Evolutionary conservation across 192 early-diverging fungal species (phyloP).

Genomic region (Gaertneriomyces sp.): DNA sequence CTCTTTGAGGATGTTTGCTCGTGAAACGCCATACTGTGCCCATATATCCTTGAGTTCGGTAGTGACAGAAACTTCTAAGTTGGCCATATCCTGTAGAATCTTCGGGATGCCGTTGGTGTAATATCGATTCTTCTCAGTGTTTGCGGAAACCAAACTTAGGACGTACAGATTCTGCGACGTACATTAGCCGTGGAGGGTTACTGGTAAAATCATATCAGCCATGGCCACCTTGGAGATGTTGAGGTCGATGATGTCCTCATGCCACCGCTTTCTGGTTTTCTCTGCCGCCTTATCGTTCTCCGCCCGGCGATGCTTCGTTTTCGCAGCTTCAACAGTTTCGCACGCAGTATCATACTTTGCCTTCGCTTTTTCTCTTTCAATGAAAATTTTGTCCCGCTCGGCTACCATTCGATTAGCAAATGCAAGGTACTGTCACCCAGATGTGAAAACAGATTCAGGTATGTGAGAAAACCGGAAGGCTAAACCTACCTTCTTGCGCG

Average conservation of each 20-base stretch:
- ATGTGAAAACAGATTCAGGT: constrained; percentile 2
- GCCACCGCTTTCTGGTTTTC: constrained; percentile 41
- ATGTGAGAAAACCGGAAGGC: neutral
- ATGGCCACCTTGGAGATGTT: constrained; percentile 49
- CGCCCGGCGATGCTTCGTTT: constrained; percentile 52
- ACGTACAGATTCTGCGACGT: constrained; percentile 62
- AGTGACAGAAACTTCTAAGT: constrained; percentile 53
- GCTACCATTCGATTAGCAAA: constrained; percentile 57
- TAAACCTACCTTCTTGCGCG: constrained; percentile 50
- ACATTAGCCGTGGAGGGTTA: neutral
- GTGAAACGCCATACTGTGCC: constrained; percentile 44
- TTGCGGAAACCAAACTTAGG: constrained; percentile 56
- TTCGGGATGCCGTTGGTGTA: constrained; percentile 61
- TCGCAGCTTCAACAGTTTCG: constrained; percentile 56
- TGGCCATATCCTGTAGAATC: constrained; percentile 61
- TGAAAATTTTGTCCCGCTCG: constrained; percentile 58
- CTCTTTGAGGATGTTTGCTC: constrained; percentile 27
- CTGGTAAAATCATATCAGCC: neutral
- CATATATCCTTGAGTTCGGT: constrained; percentile 53
- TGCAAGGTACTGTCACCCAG: constrained; percentile 50
- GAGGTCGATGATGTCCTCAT: constrained; percentile 65
- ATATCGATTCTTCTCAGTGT: constrained; percentile 61
- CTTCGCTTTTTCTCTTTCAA: constrained; percentile 62
- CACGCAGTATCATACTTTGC: constrained; percentile 65
- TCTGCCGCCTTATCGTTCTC: constrained; percentile 59